phyloP scores from a whole-genome alignment of 495 filamentous ascomycete species.

The Tuber magnatum region DNA sequence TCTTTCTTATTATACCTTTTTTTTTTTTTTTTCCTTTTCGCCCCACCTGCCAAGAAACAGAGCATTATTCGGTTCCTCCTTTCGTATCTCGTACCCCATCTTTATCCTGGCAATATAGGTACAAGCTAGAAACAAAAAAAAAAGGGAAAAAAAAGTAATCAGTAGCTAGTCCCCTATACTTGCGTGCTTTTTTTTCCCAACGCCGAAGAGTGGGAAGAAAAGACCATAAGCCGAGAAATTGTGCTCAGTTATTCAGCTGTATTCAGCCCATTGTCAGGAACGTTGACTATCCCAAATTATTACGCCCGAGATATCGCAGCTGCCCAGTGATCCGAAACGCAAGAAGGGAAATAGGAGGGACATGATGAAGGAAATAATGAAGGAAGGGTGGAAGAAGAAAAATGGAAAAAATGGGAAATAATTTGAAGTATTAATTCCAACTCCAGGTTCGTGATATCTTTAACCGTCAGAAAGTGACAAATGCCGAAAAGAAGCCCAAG shows the following conservation, averaged over 20 bases:
- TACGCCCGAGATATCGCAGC: background rate
- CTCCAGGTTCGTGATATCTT: conserved; percentile 15
- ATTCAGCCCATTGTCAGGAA: background rate
- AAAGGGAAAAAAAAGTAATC: background rate
- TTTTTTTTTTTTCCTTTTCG: background rate
- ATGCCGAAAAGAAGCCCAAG: conserved; percentile 18
- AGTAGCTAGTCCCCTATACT: background rate
- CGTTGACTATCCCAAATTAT: background rate
- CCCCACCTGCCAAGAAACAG: background rate
- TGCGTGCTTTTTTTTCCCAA: background rate
- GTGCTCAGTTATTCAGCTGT: background rate
- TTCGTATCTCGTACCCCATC: too few relatives aligned
- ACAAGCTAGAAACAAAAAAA: background rate
- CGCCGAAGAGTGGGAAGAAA: background rate
- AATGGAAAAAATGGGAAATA: conserved; percentile 5
- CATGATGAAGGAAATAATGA: background rate
- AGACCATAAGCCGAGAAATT: background rate
- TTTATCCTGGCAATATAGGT: background rate
- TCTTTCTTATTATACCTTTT: too few relatives aligned
- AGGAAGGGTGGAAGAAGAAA: background rate
- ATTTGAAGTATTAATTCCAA: background rate
- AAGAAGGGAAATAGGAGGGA: background rate
- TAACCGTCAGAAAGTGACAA: conserved; percentile 24
- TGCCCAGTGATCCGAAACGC: background rate
- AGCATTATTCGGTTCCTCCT: background rate